Percentiles rank a stretch among this genome's conserved stretches.
Evolutionary conservation across 352 stramenopile species (phyloP).

Genomic region (Pythium chondricola): DNA sequence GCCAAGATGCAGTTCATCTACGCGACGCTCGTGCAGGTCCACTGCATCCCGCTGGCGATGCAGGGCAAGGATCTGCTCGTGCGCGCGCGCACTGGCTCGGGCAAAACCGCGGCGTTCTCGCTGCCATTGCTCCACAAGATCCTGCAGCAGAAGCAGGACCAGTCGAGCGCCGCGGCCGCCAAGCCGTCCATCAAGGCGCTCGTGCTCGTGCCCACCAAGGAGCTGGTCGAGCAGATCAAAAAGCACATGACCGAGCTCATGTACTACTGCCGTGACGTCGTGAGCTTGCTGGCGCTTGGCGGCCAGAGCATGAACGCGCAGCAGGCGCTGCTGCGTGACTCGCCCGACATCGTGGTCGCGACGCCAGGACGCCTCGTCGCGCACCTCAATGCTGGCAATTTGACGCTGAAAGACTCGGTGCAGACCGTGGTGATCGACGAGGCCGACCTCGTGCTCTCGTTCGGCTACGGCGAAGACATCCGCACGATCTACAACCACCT

Average conservation of each 20-base stretch:
- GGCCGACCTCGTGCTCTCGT: slow-evolving; percentile 97
- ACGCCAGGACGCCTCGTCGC: slow-evolving; percentile 93
- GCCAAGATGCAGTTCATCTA: slow-evolving; percentile 91
- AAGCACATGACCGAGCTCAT: slow-evolving; percentile 90
- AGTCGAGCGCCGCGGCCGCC: slow-evolving; percentile 21
- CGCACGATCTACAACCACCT: slow-evolving; percentile 91
- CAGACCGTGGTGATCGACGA: slow-evolving; percentile 98
- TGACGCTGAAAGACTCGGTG: slow-evolving; percentile 87
- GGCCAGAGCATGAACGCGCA: slow-evolving; percentile 88
- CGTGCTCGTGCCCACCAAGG: slow-evolving; percentile 96
- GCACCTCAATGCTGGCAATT: slow-evolving; percentile 73
- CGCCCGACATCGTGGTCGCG: slow-evolving; percentile 91
- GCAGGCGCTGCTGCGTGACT: slow-evolving; percentile 78
- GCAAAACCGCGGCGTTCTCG: slow-evolving; percentile 93
- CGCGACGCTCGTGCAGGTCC: slow-evolving; percentile 93
- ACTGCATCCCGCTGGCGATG: slow-evolving; percentile 91
- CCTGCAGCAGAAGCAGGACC: slow-evolving; percentile 71
- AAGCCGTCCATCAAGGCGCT: slow-evolving; percentile 74
- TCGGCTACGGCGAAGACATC: slow-evolving; percentile 93
- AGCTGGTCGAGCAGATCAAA: slow-evolving; percentile 95
- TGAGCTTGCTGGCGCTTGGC: slow-evolving; percentile 89
- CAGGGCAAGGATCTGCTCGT: slow-evolving; percentile 93
- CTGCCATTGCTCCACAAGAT: slow-evolving; percentile 92
- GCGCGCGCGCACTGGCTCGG: slow-evolving; percentile 88
- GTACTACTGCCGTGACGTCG: slow-evolving; percentile 95